Base-by-base conservation (phyloP, 2,329 filamentous ascomycete genomes). In the Conoideocrella luteorostrata region DNA sequence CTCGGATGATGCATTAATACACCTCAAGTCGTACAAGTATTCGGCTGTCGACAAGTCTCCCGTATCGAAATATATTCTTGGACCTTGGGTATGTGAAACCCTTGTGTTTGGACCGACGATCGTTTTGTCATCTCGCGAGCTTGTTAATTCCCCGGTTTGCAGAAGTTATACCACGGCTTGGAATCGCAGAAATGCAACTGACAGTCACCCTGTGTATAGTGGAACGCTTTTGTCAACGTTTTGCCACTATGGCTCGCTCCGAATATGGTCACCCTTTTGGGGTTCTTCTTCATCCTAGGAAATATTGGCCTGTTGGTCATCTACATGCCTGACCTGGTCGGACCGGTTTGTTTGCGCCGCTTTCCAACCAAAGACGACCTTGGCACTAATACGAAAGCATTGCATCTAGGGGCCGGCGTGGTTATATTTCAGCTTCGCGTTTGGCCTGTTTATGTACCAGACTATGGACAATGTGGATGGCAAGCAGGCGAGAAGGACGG, bases 401-500 rank as follows among this genome's bases (percentile, higher is more conserved):
- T 41, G 15, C 13, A 39, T 47, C 13, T 39, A 93, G 83, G 88
- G 83, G 17, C 89, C 90, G 7, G 77, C 84, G 57, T 97, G 93
- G 91, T 66, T 97, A 17, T 97, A 95, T 71, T 94, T 88, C 62
- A 95, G 88, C 68, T 97, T 97, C 64, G 91, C 90, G 2, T 78
- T 95, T 52, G 93, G 93, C 32, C 77, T 98, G 47, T 98, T 95
- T 84, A 93, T 95, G 87, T 95, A 97, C 68, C 94, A 93, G 55
- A 98, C 93, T 12, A 90, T 98, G 84, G 93, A 98, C 72, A 98
- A 98, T 64, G 85, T 97, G 51, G 93, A 98, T 65, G 93, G 93
- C 55, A 98, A 98, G 69, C 93, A 98, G 71, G 93, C 93, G 46
- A 79, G 93, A 51, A 78, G 93, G 57, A 98, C 93, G 4, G 90